Conservation (phyloP, 495 filamentous ascomycete species). For the Xylaria scruposa region DNA sequence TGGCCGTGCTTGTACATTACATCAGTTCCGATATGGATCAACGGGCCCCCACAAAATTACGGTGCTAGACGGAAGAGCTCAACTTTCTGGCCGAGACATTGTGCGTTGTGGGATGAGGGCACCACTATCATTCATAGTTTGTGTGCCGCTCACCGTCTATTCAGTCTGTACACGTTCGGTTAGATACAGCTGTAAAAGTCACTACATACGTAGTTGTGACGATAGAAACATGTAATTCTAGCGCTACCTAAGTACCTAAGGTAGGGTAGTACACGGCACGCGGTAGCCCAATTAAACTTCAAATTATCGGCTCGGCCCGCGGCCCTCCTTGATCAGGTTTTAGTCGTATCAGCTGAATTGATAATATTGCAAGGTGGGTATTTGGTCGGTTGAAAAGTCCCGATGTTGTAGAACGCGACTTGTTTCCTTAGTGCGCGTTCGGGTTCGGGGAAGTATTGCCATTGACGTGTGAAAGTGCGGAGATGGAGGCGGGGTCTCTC, state of each 20-base stretch:
- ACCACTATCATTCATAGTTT: neutral
- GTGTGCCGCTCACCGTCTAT: neutral
- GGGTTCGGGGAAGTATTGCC: neutral
- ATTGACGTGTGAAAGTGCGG: neutral
- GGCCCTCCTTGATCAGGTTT: neutral
- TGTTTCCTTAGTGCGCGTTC: neutral
- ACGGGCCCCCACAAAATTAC: neutral
- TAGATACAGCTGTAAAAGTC: neutral
- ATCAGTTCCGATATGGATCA: neutral
- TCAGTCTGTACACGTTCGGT: neutral
- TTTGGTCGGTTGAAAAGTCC: neutral
- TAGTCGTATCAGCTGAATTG: neutral
- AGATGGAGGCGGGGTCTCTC: slow-evolving; percentile 17
- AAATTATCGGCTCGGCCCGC: neutral
- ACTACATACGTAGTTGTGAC: neutral
- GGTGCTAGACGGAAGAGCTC: neutral
- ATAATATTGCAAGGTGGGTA: neutral
- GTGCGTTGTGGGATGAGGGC: neutral
- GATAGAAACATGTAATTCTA: neutral
- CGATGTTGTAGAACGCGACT: neutral
- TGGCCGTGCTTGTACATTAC: neutral
- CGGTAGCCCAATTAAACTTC: neutral
- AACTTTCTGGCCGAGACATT: neutral
- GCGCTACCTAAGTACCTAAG: neutral
- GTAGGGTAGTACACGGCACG: neutral